Conservation (phyloP, 805 yeast species). For the Diddensiella transvaalensis region DNA sequence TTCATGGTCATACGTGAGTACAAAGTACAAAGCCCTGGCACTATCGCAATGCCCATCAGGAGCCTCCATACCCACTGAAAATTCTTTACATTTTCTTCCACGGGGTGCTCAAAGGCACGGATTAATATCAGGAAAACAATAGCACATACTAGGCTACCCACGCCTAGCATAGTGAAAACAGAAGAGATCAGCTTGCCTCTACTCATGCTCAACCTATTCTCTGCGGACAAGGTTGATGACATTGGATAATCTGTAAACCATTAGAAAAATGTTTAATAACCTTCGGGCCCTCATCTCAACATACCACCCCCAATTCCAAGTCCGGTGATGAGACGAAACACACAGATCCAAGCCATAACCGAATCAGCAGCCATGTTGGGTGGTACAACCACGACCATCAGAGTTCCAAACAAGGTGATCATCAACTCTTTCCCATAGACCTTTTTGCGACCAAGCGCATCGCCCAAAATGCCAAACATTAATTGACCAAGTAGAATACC, state of each 20-base stretch:
- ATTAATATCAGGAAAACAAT: constrained; percentile 70
- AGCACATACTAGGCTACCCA: constrained; percentile 59
- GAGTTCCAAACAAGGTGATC: constrained; percentile 74
- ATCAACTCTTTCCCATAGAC: constrained; percentile 86
- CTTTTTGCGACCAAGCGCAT: constrained; percentile 77
- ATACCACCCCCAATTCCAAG: constrained; percentile 85
- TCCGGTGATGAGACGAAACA: constrained; percentile 76
- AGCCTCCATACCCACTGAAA: constrained; percentile 96
- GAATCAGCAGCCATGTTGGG: constrained; percentile 73
- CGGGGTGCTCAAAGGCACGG: constrained; percentile 48
- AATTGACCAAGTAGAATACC: constrained; percentile 93
- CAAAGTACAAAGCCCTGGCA: constrained; percentile 76
- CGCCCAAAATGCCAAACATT: constrained; percentile 80
- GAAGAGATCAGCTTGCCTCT: constrained; percentile 5
- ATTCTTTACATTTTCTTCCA: constrained; percentile 64
- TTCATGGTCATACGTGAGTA: constrained; percentile 92
- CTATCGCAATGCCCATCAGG: constrained; percentile 82
- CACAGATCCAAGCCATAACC: constrained; percentile 47
- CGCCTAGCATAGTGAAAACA: constrained; percentile 2
- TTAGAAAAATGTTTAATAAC: neutral
- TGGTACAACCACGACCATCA: constrained; percentile 62
- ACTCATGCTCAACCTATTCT: constrained; percentile 1
- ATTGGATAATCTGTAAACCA: constrained; percentile 55
- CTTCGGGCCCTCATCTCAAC: neutral
- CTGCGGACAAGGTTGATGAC: constrained; percentile 5